Conservation (phyloP, 108 stramenopile species). For the Parietichytrium sp. region DNA sequence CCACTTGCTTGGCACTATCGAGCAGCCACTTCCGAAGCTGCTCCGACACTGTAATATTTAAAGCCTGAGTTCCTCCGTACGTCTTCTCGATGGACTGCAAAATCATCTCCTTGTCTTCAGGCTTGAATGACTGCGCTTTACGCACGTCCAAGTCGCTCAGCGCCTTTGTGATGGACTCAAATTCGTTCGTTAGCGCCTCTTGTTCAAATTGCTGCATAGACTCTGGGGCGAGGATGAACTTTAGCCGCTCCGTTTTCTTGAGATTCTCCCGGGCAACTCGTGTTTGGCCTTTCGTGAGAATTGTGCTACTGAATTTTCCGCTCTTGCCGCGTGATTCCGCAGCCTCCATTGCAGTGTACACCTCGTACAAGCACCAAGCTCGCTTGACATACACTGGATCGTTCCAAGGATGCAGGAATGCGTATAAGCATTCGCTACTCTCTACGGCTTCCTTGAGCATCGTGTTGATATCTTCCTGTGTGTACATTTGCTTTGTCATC, state of each 20-base stretch:
- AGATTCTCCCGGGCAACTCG: neutral
- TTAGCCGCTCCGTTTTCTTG: too few species aligned
- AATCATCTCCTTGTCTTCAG: slow-evolving; percentile 7
- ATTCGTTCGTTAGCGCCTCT: slow-evolving; percentile 30
- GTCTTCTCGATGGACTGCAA: neutral
- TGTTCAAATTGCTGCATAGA: slow-evolving; percentile 11
- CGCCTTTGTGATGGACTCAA: neutral
- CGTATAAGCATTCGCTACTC: neutral
- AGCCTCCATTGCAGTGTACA: neutral
- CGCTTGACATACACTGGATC: neutral
- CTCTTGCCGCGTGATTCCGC: neutral
- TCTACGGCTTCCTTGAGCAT: slow-evolving; percentile 14
- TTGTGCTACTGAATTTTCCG: neutral
- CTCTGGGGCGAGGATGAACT: neutral
- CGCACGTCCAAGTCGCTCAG: slow-evolving; percentile 2
- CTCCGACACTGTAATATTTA: neutral
- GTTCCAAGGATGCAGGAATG: slow-evolving; percentile 2
- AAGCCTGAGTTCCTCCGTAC: neutral
- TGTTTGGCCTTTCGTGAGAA: neutral
- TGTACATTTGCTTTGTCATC: neutral
- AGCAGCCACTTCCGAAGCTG: slow-evolving; percentile 19
- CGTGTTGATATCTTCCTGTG: neutral
- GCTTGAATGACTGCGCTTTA: neutral
- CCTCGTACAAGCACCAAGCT: slow-evolving; percentile 27
- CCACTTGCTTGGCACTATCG: neutral